phyloP scores from a whole-genome alignment of 768 basidiomycete genomes.

The Grammothele lineata region DNA sequence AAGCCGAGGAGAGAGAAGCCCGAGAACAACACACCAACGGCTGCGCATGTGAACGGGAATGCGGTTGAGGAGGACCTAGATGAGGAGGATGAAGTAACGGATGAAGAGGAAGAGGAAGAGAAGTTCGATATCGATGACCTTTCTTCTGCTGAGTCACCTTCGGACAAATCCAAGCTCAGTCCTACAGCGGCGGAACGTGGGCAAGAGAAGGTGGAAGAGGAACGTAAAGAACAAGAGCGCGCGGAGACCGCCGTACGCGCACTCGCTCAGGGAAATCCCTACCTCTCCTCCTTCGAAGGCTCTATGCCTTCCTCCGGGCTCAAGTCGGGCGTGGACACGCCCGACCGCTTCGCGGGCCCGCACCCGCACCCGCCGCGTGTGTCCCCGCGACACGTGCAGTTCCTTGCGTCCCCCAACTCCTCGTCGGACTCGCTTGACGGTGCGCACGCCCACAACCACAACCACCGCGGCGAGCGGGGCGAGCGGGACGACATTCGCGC shows the following conservation, averaged over 20 bases:
- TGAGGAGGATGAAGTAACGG: slow-evolving; percentile 41
- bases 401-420: slow-evolving; percentile 27
- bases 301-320: slow-evolving; percentile 32
- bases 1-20: slow-evolving; percentile 13
- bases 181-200: slow-evolving; percentile 16
- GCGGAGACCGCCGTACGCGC: slow-evolving; percentile 30
- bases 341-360: slow-evolving; percentile 52
- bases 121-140: slow-evolving; percentile 90
- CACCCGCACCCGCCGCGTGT: slow-evolving; percentile 43
- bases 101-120: slow-evolving; percentile 59
- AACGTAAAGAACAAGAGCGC: neutral
- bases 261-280: slow-evolving; percentile 29
- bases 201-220: slow-evolving; percentile 9
- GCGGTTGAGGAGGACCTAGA: slow-evolving; percentile 41
- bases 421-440: slow-evolving; percentile 39
- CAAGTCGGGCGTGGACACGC: slow-evolving; percentile 60
- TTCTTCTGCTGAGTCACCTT: slow-evolving; percentile 53
- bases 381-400: slow-evolving; percentile 51
- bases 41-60: slow-evolving; percentile 29
- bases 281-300: slow-evolving; percentile 31
- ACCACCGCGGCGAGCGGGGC: slow-evolving; percentile 42
- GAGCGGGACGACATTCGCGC: slow-evolving; percentile 51
- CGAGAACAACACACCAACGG: neutral
- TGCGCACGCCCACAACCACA: slow-evolving; percentile 29
- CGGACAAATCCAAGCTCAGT: slow-evolving; percentile 14